Evolutionary conservation across 768 basidiomycete genomes (phyloP).

Genomic region (Agaricus blazei): DNA sequence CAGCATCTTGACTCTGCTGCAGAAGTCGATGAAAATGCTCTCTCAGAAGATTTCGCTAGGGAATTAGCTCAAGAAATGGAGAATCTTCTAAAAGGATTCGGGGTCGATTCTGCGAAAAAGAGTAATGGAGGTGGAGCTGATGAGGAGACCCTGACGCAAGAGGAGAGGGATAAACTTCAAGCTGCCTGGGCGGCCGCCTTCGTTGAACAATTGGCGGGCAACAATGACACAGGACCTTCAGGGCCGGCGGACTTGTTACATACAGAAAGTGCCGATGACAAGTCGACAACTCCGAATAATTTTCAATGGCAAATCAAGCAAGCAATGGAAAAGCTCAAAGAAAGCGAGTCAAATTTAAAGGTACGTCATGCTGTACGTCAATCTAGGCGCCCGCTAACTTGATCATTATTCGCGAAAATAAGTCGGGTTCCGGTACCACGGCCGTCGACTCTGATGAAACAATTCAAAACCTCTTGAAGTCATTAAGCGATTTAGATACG

Average conservation of each 20-base stretch:
- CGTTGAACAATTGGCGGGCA: slow-evolving; percentile 53
- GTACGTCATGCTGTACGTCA: slow-evolving; percentile 20
- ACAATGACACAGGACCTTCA: slow-evolving; percentile 17
- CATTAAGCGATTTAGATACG: slow-evolving; percentile 36
- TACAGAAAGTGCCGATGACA: neutral
- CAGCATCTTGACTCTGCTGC: slow-evolving; percentile 11
- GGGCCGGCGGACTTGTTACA: slow-evolving; percentile 15
- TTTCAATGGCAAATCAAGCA: slow-evolving; percentile 71
- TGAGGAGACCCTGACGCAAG: slow-evolving; percentile 19
- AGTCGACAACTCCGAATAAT: slow-evolving; percentile 10
- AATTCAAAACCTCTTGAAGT: slow-evolving; percentile 48
- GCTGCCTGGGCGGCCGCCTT: slow-evolving; percentile 74
- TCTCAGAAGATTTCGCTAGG: slow-evolving; percentile 37
- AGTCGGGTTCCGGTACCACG: slow-evolving; percentile 17
- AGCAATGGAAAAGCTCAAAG: slow-evolving; percentile 70
- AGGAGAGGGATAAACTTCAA: slow-evolving; percentile 37
- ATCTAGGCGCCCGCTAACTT: slow-evolving; percentile 2
- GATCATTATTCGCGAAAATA: neutral
- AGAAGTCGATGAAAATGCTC: slow-evolving; percentile 29
- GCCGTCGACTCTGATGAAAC: slow-evolving; percentile 24
- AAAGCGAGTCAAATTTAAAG: slow-evolving; percentile 55
- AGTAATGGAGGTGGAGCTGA: neutral
- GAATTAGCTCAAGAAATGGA: slow-evolving; percentile 50
- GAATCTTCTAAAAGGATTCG: slow-evolving; percentile 40
- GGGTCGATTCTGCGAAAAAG: slow-evolving; percentile 1